These are phyloP conservation scores for Neurospora sp. DNA, from an alignment of 495 filamentous ascomycete species.

Conservation along the genomic window DNA sequence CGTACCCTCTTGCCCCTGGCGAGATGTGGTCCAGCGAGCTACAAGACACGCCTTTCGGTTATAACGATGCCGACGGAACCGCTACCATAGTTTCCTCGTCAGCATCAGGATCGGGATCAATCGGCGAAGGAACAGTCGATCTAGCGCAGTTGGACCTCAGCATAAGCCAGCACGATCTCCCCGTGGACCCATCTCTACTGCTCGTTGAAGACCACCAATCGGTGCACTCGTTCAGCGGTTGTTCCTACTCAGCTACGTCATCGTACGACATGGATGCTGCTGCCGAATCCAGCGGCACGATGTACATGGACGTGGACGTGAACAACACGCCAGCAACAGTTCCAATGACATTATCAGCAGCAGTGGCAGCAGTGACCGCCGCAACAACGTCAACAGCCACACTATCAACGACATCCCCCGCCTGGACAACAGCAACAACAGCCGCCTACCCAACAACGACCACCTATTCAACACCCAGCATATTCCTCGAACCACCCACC, in stretches of 20 bases:
- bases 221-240: slow-evolving; percentile 13
- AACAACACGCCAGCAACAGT: not conserved
- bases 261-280: slow-evolving; percentile 11
- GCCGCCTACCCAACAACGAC: not conserved
- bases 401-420: not conserved
- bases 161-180: slow-evolving; percentile 6
- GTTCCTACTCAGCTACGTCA: slow-evolving; percentile 13
- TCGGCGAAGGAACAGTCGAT: not conserved
- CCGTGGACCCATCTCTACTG: slow-evolving; percentile 20
- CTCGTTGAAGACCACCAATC: slow-evolving; percentile 10
- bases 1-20: not conserved
- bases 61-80: not conserved
- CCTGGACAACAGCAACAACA: not conserved
- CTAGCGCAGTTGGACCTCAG: not conserved
- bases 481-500: slow-evolving; percentile 5
- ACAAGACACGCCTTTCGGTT: slow-evolving; percentile 2
- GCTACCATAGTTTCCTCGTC: not conserved
- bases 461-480: slow-evolving; percentile 1
- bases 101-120: not conserved
- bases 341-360: slow-evolving; percentile 8
- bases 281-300: not conserved
- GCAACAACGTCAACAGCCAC: not conserved
- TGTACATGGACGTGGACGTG: not conserved
- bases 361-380: slow-evolving; percentile 1
- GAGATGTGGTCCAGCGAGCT: slow-evolving; percentile 9